A percentile compares a stretch with the other conserved stretches of the same genome.
Evolutionary conservation across 176 grass and related monocot genomes (phyloP).

Genomic region (Triticum dicoccoides): DNA sequence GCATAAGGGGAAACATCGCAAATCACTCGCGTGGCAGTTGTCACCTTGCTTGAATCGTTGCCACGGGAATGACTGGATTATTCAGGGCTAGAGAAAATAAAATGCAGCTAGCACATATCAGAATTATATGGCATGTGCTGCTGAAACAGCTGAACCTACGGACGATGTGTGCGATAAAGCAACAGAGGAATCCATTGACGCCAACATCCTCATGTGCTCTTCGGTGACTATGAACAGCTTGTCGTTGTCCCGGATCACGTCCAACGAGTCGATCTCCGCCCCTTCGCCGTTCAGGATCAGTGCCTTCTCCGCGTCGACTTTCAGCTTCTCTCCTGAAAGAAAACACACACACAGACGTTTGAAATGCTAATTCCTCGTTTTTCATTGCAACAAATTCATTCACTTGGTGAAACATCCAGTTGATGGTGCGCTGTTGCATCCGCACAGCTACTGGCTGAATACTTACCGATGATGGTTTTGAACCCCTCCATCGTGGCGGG

Average conservation of each 20-base stretch:
- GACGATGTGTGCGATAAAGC: background rate
- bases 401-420: background rate
- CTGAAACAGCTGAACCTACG: background rate
- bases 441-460: too few relatives aligned
- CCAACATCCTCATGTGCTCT: constrained; percentile 24
- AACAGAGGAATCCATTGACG: constrained; percentile 7
- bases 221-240: constrained; percentile 65
- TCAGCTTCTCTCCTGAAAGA: constrained; percentile 66
- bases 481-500: constrained; percentile 76
- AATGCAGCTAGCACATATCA: background rate
- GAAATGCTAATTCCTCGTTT: background rate
- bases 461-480: constrained; percentile 47
- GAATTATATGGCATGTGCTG: background rate
- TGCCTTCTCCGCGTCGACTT: constrained; percentile 27
- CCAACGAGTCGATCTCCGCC: constrained; percentile 68
- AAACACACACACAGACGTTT: background rate
- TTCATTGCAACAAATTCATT: background rate
- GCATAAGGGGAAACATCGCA: background rate
- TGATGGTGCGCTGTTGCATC: background rate
- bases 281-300: constrained; percentile 59
- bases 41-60: background rate
- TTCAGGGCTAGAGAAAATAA: background rate
- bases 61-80: constrained; percentile 1
- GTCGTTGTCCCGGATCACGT: constrained; percentile 86
- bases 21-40: background rate